These are phyloP conservation scores for Pythium insidiosum DNA, from an alignment of 352 stramenopile species.

Conservation along the genomic window DNA sequence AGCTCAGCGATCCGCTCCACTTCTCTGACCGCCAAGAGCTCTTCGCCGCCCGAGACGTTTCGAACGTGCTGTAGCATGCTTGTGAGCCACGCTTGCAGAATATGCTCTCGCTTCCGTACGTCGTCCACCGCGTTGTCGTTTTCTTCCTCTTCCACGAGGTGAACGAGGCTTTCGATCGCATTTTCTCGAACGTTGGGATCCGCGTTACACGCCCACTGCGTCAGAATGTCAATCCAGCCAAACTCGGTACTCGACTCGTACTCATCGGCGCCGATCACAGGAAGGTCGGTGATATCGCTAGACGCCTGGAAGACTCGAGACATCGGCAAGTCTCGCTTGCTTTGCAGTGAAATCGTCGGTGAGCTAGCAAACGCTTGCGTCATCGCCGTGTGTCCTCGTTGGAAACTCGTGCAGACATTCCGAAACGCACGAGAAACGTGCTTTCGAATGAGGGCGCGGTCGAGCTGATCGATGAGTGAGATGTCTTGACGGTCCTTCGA, in stretches of 20 bases:
- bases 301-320: constrained; percentile 44
- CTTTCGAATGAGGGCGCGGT: constrained; percentile 18
- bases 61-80: constrained; percentile 70
- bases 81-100: constrained; percentile 72
- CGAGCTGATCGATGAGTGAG: constrained; percentile 9
- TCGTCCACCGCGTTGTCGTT: constrained; percentile 5
- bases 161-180: constrained; percentile 58
- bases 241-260: constrained; percentile 69
- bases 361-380: constrained; percentile 32
- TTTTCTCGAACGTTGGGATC: constrained; percentile 48
- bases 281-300: constrained; percentile 58
- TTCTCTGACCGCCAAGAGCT: constrained; percentile 69
- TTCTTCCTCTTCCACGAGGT: constrained; percentile 39
- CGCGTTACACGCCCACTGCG: constrained; percentile 52
- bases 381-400: constrained; percentile 34
- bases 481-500: too few species aligned
- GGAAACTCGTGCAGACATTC: constrained; percentile 58
- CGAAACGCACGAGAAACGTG: constrained; percentile 29
- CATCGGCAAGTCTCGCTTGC: constrained; percentile 55
- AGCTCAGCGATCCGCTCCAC: constrained; percentile 69
- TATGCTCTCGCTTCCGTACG: constrained; percentile 35
- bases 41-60: constrained; percentile 37
- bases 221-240: constrained; percentile 79
- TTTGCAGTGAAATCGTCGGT: constrained; percentile 36
- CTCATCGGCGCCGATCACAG: constrained; percentile 63